A percentile compares a stretch with the other conserved stretches of the same genome.
These are phyloP conservation scores for Ramichloridium luteum DNA, from an alignment of 2,329 filamentous ascomycete genomes.

Conservation along the genomic window DNA sequence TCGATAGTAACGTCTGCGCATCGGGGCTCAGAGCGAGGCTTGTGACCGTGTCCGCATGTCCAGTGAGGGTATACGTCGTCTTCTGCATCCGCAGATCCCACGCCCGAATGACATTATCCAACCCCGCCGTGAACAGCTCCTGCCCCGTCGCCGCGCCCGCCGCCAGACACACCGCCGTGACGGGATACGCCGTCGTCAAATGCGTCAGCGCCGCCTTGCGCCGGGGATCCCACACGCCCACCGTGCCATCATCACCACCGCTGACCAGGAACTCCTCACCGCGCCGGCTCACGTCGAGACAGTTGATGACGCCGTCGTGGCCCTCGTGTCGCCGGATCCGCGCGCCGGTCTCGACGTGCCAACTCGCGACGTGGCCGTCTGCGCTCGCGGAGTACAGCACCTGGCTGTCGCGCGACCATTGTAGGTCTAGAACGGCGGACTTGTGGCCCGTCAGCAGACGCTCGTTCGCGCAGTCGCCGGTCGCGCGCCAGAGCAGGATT, in stretches of 20 bases:
- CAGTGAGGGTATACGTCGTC: conserved; percentile 73
- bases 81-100: conserved; percentile 93
- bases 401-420: conserved; percentile 92
- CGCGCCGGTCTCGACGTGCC: conserved; percentile 85
- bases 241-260: conserved; percentile 83
- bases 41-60: conserved; percentile 85
- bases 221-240: conserved; percentile 91
- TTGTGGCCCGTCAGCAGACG: conserved; percentile 79
- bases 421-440: conserved; percentile 78
- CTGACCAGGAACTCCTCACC: conserved; percentile 85
- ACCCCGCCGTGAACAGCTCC: conserved; percentile 86
- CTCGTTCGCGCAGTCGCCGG: conserved; percentile 90
- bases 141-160: conserved; percentile 81
- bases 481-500: conserved; percentile 89
- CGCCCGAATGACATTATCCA: conserved; percentile 94
- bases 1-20: conserved; percentile 77
- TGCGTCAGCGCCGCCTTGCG: conserved; percentile 80
- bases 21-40: conserved; percentile 88
- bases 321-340: conserved; percentile 85
- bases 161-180: conserved; percentile 84
- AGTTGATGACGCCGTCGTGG: conserved; percentile 93
- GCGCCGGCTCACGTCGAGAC: conserved; percentile 73
- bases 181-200: conserved; percentile 80
- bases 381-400: conserved; percentile 86
- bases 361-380: conserved; percentile 85